phyloP scores from a whole-genome alignment of 176 grass and related monocot genomes.

The Elymus sibiricus region DNA sequence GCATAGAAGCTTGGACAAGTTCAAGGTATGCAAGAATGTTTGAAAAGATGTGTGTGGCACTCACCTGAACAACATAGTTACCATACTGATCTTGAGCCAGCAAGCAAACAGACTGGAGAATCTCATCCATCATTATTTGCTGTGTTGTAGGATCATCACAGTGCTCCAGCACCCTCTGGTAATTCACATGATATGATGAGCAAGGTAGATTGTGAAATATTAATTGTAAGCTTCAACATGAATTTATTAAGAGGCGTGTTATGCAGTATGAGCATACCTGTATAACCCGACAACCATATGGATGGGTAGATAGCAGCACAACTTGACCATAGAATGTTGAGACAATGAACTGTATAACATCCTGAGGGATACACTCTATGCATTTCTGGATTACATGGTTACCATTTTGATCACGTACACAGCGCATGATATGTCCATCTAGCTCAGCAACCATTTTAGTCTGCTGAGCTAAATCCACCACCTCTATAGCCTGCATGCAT shows the following conservation, averaged over 20 bases:
- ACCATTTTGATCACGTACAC: constrained; percentile 94
- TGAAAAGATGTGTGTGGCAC: constrained; percentile 1
- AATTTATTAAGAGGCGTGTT: background rate
- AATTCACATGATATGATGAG: constrained; percentile 19
- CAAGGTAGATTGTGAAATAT: background rate
- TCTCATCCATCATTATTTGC: constrained; percentile 89
- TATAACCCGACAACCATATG: constrained; percentile 82
- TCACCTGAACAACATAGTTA: constrained; percentile 91
- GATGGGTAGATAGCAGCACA: constrained; percentile 77
- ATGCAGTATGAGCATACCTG: constrained; percentile 41
- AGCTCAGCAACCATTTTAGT: constrained; percentile 75
- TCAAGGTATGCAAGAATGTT: background rate
- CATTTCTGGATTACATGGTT: constrained; percentile 91
- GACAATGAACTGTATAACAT: constrained; percentile 75
- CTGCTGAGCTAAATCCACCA: constrained; percentile 74
- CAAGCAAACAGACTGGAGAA: constrained; percentile 62
- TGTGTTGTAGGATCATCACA: constrained; percentile 74
- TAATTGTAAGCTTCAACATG: background rate
- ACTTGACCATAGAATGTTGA: constrained; percentile 85
- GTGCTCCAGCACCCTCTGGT: constrained; percentile 73
- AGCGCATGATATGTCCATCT: constrained; percentile 77
- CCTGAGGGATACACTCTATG: constrained; percentile 81
- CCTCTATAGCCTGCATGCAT: constrained; percentile 67
- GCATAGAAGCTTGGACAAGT: background rate
- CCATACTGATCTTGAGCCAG: constrained; percentile 86